Evolutionary conservation across 352 stramenopile species (phyloP).

Genomic region (Globisporangium perplexum): DNA sequence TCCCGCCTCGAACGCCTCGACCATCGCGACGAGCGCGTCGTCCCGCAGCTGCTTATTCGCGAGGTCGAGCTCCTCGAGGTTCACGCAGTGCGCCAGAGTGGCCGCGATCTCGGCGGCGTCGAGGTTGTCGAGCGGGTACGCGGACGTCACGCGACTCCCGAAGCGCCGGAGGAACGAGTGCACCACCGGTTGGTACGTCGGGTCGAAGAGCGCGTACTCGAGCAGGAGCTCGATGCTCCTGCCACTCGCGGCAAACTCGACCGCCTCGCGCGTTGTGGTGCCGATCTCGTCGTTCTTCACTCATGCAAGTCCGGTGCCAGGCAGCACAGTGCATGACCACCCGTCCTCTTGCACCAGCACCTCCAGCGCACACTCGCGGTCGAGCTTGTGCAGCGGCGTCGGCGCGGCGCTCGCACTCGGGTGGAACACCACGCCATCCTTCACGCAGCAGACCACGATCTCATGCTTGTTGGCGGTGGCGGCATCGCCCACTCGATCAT

Average conservation of each 20-base stretch:
- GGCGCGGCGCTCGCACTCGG: background rate
- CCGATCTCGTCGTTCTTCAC: constrained; percentile 1
- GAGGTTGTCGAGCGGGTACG: background rate
- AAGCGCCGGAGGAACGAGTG: constrained; percentile 1
- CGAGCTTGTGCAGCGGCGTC: background rate
- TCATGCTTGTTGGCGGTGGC: too few relatives aligned
- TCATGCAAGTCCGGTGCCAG: background rate
- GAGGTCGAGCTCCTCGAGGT: constrained; percentile 3
- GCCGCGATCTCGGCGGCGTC: background rate
- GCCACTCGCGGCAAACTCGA: background rate
- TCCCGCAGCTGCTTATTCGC: background rate
- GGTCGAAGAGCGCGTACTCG: too few relatives aligned
- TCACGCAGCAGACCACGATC: constrained; percentile 2
- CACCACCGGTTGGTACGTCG: too few relatives aligned
- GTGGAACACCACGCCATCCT: constrained; percentile 3
- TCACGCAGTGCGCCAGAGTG: background rate
- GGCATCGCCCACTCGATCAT: too few relatives aligned
- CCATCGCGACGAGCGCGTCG: background rate
- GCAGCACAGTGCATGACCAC: constrained; percentile 3
- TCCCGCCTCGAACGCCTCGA: background rate
- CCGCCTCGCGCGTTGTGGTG: background rate
- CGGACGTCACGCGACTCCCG: background rate
- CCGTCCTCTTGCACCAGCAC: background rate
- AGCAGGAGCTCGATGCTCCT: background rate
- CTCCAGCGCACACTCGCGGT: background rate